Evolutionary conservation across 2,329 filamentous ascomycete species (phyloP).

Genomic region (Calcarisporium arbuscula): DNA sequence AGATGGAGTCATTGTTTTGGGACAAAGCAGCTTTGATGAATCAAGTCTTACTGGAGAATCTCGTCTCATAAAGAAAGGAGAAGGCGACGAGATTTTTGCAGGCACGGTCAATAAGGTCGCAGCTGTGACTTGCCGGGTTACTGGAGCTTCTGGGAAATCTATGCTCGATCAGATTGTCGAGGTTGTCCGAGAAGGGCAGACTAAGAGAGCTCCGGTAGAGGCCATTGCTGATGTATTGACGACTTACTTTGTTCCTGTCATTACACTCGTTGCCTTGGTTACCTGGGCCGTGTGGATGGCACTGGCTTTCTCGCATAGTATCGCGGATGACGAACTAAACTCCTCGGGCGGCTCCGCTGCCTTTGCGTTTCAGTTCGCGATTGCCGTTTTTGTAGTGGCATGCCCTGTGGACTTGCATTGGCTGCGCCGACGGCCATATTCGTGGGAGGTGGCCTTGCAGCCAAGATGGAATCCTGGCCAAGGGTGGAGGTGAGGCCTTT

Average conservation of each 20-base stretch:
- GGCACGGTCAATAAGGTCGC: constrained; percentile 68
- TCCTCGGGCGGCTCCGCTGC: constrained; percentile 59
- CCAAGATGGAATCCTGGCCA: constrained; percentile 75
- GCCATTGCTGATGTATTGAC: constrained; percentile 67
- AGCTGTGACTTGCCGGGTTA: constrained; percentile 57
- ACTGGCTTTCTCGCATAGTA: constrained; percentile 51
- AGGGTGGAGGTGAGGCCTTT: constrained; percentile 79
- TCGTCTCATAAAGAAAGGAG: constrained; percentile 54
- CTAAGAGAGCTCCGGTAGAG: constrained; percentile 68
- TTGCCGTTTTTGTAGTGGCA: constrained; percentile 80
- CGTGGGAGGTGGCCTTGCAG: constrained; percentile 73
- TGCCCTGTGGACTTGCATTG: constrained; percentile 80
- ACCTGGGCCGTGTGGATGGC: constrained; percentile 69
- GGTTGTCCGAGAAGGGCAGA: constrained; percentile 71
- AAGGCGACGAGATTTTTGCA: constrained; percentile 61
- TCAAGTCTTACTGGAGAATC: constrained; percentile 83
- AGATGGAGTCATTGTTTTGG: constrained; percentile 63
- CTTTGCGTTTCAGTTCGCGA: constrained; percentile 76
- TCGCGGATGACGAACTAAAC: constrained; percentile 52
- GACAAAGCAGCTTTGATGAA: constrained; percentile 72
- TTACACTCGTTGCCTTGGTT: constrained; percentile 60
- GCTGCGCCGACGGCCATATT: constrained; percentile 84
- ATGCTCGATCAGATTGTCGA: constrained; percentile 78
- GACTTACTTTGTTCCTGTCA: constrained; percentile 68
- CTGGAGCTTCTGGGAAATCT: constrained; percentile 58